Percentiles rank a stretch among this genome's conserved stretches.
phyloP scores from a whole-genome alignment of 257 asterid species.

The Lycium barbarum region DNA sequence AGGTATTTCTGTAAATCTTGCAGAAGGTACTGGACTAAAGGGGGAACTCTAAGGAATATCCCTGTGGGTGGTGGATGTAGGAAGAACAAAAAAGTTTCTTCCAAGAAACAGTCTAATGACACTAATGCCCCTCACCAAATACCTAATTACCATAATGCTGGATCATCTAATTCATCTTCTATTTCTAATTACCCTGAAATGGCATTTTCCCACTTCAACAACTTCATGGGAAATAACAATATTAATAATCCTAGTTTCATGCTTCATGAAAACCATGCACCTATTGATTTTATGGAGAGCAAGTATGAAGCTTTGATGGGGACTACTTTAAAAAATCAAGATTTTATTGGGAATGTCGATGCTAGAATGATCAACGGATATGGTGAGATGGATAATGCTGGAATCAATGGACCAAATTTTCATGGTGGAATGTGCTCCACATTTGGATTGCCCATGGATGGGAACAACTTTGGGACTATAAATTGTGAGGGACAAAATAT shows the following conservation, averaged over 20 bases:
- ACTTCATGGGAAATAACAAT: slow-evolving; percentile 32
- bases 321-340: slow-evolving; percentile 37
- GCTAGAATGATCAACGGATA: slow-evolving; percentile 33
- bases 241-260: slow-evolving; percentile 20
- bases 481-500: slow-evolving; percentile 18
- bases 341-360: slow-evolving; percentile 43
- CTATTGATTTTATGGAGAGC: slow-evolving; percentile 68
- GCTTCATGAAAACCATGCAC: slow-evolving; percentile 49
- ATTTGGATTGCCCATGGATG: slow-evolving; percentile 48
- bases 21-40: slow-evolving; percentile 96
- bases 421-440: slow-evolving; percentile 41
- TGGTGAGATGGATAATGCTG: slow-evolving; percentile 22
- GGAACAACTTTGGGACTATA: slow-evolving; percentile 44
- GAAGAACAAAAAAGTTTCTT: slow-evolving; percentile 70
- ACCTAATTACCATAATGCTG: slow-evolving; percentile 26
- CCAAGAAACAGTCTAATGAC: slow-evolving; percentile 48
- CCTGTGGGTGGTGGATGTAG: slow-evolving; percentile 98
- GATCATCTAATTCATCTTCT: slow-evolving; percentile 32
- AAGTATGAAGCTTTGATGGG: slow-evolving; percentile 55
- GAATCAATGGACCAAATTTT: slow-evolving; percentile 31
- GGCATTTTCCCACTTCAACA: slow-evolving; percentile 48
- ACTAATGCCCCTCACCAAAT: slow-evolving; percentile 11
- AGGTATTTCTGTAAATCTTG: slow-evolving; percentile 95
- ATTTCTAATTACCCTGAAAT: slow-evolving; percentile 37
- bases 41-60: slow-evolving; percentile 91